Conservation (phyloP, 345 rosid genomes). For the Melastoma malabathricum region DNA sequence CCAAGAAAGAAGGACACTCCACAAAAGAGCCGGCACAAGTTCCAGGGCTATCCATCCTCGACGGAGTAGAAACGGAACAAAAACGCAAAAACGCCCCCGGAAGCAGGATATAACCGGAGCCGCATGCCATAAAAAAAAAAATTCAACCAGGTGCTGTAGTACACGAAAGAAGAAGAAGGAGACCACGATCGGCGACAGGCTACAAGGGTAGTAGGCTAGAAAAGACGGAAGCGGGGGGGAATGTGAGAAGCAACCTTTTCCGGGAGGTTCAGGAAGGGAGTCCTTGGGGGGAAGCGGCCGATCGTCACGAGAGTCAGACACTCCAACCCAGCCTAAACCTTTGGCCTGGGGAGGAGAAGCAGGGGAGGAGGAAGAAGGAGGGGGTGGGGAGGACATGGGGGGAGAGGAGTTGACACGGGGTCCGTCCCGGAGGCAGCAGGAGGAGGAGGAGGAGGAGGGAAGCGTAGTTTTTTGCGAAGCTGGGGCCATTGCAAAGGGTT, state of each 20-base stretch:
- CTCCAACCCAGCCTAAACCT: conserved; percentile 14
- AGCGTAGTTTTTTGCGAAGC: conserved; percentile 73
- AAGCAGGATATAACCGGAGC: no score
- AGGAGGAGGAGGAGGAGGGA: conserved; percentile 8
- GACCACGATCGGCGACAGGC: no score
- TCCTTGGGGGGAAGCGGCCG: conserved; percentile 18
- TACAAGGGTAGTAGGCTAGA: background rate
- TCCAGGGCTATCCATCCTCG: no score
- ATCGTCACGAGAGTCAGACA: conserved; percentile 8
- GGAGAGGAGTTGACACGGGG: background rate
- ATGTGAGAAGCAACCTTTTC: conserved; percentile 36
- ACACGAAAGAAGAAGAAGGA: no score
- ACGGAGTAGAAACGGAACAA: no score
- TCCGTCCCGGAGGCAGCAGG: conserved; percentile 6
- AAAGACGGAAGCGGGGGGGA: background rate
- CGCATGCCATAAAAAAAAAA: no score
- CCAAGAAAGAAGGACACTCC: background rate
- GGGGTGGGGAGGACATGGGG: background rate
- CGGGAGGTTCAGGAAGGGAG: conserved; percentile 33
- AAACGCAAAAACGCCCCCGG: no score
- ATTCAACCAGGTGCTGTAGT: no score
- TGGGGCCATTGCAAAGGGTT: conserved; percentile 97
- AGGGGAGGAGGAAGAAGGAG: conserved; percentile 18
- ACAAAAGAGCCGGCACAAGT: no score
- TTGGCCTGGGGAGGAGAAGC: conserved; percentile 23